Evolutionary conservation across 805 yeast species (phyloP).

Genomic region (Candida incommunis): DNA sequence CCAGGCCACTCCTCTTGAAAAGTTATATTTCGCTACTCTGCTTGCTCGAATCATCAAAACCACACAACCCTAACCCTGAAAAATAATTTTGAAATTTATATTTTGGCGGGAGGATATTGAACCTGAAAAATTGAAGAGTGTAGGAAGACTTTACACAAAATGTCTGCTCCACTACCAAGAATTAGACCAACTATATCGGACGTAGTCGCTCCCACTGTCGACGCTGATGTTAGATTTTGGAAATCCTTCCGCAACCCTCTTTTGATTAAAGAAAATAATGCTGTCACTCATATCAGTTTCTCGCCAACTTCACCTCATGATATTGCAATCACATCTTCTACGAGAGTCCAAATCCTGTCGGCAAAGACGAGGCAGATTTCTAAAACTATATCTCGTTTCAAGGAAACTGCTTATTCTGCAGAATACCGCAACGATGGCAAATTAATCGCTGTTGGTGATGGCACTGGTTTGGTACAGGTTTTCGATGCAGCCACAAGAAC

Average conservation of each 20-base stretch:
- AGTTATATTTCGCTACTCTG: neutral
- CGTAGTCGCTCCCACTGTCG: neutral
- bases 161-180: constrained; percentile 1
- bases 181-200: neutral
- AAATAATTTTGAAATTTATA: neutral
- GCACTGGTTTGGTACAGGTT: constrained; percentile 81
- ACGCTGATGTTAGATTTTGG: constrained; percentile 79
- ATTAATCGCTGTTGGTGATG: constrained; percentile 86
- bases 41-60: neutral
- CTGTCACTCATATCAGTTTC: constrained; percentile 77
- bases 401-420: constrained; percentile 84
- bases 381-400: constrained; percentile 75
- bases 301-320: constrained; percentile 75
- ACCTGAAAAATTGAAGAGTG: too few relatives aligned
- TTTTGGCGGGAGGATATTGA: too few relatives aligned
- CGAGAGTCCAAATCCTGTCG: constrained; percentile 83
- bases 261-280: constrained; percentile 83
- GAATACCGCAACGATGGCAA: constrained; percentile 88
- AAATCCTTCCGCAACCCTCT: constrained; percentile 74
- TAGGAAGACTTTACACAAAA: too few relatives aligned
- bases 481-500: constrained; percentile 77
- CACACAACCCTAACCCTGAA: constrained; percentile 1
- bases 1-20: too few relatives aligned
- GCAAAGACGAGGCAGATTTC: constrained; percentile 87
- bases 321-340: constrained; percentile 83